Base-by-base conservation (phyloP, 768 basidiomycete species). In the Tricholoma saponaceum region DNA sequence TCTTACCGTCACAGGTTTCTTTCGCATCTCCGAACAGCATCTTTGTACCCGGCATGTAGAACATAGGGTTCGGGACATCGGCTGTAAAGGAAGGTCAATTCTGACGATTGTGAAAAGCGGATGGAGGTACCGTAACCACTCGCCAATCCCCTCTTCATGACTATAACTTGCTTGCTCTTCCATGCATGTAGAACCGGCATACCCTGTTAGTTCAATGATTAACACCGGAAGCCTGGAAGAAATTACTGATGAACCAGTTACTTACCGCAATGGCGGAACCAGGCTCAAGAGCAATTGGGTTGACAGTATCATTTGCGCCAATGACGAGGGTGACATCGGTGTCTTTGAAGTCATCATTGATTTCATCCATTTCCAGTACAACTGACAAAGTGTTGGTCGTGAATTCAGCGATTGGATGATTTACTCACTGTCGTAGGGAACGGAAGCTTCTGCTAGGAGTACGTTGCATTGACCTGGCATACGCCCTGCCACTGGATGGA, bases 401-500 rank as follows among this genome's bases (percentile, higher is more conserved):
- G 23, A 44, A 22, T 10, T 22, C n/a, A n/a, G 28, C 18, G 46
- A 9, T 18, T 23, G 3, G 20, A 10, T 20, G 23, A 2, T 37
- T 12, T 22, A 63, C 85, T 69, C 61, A 91, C 89, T 89, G 66
- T 94, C 92, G 64, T 94, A 94, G 2, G 92, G 92, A 13, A 95
- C 92, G 5, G 89, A 88, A 2, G 92, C 92, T 67, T 95, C 92
- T 4, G 92, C 92, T 5, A 95, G 76, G 47, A 95, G 79, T n/a
- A 95, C 91, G 64, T 95, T 95, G 69, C 91, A 92, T 73, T 95
- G 90, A 43, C 92, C 92, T 12, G 92, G 92, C 92, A 95, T 95
- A 47, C 92, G 87, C 52, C 92, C 92, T 41, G 92, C 92, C 13
- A 95, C 92, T 10, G 92, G 92, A 66, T 95, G 92, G 55, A 92